Conservation (phyloP, 2,329 filamentous ascomycete species). For the Alternaria sp. region DNA sequence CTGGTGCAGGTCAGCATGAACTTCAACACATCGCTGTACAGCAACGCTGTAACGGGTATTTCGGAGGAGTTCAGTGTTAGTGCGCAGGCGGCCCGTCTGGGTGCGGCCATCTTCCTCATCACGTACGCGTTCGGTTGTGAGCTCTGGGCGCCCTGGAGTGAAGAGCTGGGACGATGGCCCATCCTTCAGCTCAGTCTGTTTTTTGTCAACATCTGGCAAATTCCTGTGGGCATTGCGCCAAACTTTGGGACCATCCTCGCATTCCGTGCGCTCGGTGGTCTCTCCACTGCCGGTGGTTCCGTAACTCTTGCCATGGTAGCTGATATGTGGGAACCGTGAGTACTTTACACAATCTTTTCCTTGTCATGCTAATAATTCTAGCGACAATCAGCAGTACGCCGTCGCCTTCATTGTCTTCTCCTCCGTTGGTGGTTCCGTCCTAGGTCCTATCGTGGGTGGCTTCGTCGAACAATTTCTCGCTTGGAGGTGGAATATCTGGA, state of each 20-base stretch:
- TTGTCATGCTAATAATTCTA: background rate
- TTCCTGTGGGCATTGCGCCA: slow-evolving; percentile 70
- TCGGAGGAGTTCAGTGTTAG: slow-evolving; percentile 72
- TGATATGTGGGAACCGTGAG: slow-evolving; percentile 62
- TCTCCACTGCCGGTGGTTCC: slow-evolving; percentile 67
- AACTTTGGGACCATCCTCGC: slow-evolving; percentile 77
- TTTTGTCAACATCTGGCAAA: slow-evolving; percentile 79
- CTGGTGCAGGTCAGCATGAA: slow-evolving; percentile 66
- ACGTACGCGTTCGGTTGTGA: slow-evolving; percentile 87
- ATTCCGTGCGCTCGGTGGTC: slow-evolving; percentile 58
- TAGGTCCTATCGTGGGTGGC: slow-evolving; percentile 80
- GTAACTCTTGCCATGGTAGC: slow-evolving; percentile 72
- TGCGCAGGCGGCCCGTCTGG: slow-evolving; percentile 72
- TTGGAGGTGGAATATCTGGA: slow-evolving; percentile 86
- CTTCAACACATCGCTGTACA: slow-evolving; percentile 66
- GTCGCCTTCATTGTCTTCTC: slow-evolving; percentile 74
- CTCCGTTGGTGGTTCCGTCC: slow-evolving; percentile 77
- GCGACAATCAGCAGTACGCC: slow-evolving; percentile 70
- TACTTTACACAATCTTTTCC: background rate
- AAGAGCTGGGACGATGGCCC: slow-evolving; percentile 80
- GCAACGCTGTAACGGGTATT: slow-evolving; percentile 62
- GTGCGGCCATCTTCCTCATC: slow-evolving; percentile 80
- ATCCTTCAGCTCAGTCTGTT: slow-evolving; percentile 76
- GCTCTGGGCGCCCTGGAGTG: slow-evolving; percentile 86
- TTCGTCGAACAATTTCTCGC: slow-evolving; percentile 73